Evolutionary conservation across 176 grass and related monocot genomes (phyloP), one percentile per base, ranked within the genome.

Genomic region (Neostapfia colusana): DNA sequence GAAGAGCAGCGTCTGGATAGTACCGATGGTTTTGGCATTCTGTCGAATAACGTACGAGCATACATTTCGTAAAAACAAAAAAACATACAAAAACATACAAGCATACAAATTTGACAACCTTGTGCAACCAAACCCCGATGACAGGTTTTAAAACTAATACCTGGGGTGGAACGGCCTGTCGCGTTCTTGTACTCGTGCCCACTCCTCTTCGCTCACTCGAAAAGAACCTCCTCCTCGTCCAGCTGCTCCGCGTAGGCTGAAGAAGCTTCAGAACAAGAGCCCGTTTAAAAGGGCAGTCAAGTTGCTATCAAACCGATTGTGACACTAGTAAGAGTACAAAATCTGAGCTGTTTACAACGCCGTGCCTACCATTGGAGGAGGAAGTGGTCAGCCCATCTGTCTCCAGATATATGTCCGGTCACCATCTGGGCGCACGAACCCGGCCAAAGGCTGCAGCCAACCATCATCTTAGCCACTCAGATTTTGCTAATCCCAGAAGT

Each of bases 391-490:
- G 50, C 69, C 61, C 85, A 74, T 82, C 78, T 81, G 79, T 82
- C 53, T 92, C 89, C 83, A 85, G 89, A 78, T 92, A 82, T 78
- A 79, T 76, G n/a, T 76, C 81, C 54, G 75, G 89, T 81, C 85
- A 81, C 85, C 82, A 85, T 87, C 85, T 48, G 79, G 69, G 58
- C 73, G 89, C 82, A 82, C 85, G 81, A 77, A 84, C 79, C 82
- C 89, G 20, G 89, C 85, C 89, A 92, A 92, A 81, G 89, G 79
- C 89, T 92, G 85, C 78, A 85, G 59, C 74, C 75, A 85, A 75
- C 69, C 83, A 75, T 70, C 46, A 74, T 48, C 35, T 68, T 83
- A 83, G 55, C 18, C 35, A 14, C 66, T 46, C 27, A 41, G 55
- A 80, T 88, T 69, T 64, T 75, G 76, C 26, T 18, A 51, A 69